Base-by-base conservation (phyloP, 2,329 filamentous ascomycete species). In the Sarocladium kiliense region DNA sequence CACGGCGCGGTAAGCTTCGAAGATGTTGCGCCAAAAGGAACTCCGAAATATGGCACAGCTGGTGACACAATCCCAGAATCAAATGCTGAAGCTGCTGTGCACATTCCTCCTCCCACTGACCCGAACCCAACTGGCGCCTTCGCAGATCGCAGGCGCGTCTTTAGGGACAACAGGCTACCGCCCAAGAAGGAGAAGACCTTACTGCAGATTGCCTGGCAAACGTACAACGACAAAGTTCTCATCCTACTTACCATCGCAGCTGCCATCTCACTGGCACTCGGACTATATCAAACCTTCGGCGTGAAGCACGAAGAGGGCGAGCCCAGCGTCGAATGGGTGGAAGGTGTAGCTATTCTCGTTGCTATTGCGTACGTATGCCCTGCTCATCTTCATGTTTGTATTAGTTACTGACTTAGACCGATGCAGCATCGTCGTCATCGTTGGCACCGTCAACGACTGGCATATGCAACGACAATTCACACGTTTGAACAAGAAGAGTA, bases 381-480 rank as follows among this genome's bases (percentile, higher is more conserved):
- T 11, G 12, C 3, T 10, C 44, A n/a, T 6, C 4, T 14, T 21
- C 10, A 9, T 12, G 9, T n/a, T 5, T 11, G 3, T 5, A 49
- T 4, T 32, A 30, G 3, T 14, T 7, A 16, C 47, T 51, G 27
- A 51, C 47, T 7, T 12, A 30, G 25, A 3, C 6, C 11, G 9
- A 5, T 23, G 3, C 27, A 51, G 47, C 16, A 85, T 92, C 59
- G 89, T 92, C 44, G 86, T 91, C 2, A 69, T 87, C 21, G 88
- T 90, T 19, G 88, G 87, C 58, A 88, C 88, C 14, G 74, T 85
- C 37, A 92, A 91, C 60, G 89, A 92, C 65, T 92, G 85, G 79
- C 88, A 92, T 64, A 91, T 91, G 69, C 88, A 91, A 66, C 80
- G 86, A 44, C 87, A 90, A 64, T 92, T 92, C 63, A 85, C 89